A percentile compares a stretch with the other conserved stretches of the same genome.
Conservation (phyloP, 106 monocot genomes). For the Dioscorea zingiberensis region DNA sequence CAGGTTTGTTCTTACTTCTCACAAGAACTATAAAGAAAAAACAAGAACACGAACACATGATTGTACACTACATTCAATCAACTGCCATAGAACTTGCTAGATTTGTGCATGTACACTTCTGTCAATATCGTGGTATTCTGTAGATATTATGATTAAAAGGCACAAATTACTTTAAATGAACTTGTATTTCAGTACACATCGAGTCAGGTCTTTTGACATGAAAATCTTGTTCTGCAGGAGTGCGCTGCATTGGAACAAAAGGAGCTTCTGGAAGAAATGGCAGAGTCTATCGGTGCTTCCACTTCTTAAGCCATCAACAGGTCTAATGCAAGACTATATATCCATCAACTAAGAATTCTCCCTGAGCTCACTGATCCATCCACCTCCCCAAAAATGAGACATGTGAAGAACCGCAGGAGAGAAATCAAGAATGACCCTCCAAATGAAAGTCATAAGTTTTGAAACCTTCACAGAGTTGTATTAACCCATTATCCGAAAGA, state of each 20-base stretch:
- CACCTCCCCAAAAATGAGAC: too few relatives aligned
- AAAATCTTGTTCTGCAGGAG: conserved; percentile 21
- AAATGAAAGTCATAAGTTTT: neutral
- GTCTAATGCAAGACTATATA: neutral
- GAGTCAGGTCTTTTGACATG: neutral
- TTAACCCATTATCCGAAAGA: too few relatives aligned
- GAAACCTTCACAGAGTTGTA: too few relatives aligned
- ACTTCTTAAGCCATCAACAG: conserved; percentile 7
- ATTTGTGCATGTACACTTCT: too few relatives aligned
- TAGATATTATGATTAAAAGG: neutral
- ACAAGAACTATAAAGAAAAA: neutral
- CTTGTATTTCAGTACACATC: neutral
- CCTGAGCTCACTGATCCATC: too few relatives aligned
- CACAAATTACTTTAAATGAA: too few relatives aligned
- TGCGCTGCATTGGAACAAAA: conserved; percentile 75
- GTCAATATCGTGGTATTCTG: neutral
- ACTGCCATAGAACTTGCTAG: too few relatives aligned
- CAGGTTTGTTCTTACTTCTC: conserved; percentile 33
- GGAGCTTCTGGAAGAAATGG: conserved; percentile 74
- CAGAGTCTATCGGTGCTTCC: conserved; percentile 38
- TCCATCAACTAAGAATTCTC: neutral
- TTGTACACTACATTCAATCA: neutral
- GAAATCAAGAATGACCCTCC: neutral
- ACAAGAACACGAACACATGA: neutral
- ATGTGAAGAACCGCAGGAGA: too few relatives aligned